Evolutionary conservation across 176 grass and related monocot species (phyloP), one percentile per base, ranked within the genome.

Genomic region (Oryza meyeriana): DNA sequence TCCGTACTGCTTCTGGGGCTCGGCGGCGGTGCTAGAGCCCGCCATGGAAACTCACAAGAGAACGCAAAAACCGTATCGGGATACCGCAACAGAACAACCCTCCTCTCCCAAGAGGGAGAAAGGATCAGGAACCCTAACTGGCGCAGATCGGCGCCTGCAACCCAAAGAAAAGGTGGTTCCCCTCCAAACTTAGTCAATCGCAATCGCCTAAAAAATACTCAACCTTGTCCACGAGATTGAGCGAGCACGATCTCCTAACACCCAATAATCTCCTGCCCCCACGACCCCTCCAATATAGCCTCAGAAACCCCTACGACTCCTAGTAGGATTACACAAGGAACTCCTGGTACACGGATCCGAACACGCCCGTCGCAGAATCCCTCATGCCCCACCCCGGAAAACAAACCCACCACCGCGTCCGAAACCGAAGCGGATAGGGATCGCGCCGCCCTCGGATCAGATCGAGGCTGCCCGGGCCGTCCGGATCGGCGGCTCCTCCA

Each of bases 1-100:
- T 25, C 88, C 94, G 27, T 87, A 91, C 73, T 93, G 88, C 58
- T 61, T 91, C 57, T 78, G 72, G 25, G 72, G 14, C 22, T 22
- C 22, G 18, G 39, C 39, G 20, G 34, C 40, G 40, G 42, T 61
- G 29, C 77, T 78, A 44, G 82, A 76, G 64, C 13, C 62, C 59
- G 84, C 61, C 92, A 95, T 95, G 38, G 26, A 40, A 18, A 44
- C 45, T 34, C 66, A 10, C 67, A 28, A 10, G 1, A 22, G 28
- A 66, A n/a, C 57, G 13, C 33, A 44, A 65, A 64, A 27, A 13
- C 17, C 64, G 3, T n/a, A 4, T 0, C 6, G 10, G 16, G 63
- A 24, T 62, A 25, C 1, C 14, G 22, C 39, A 41, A 20, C 55
- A 1, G 27, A 61, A 25, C 17, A 45, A 44, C 22, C 8, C 81